phyloP scores from a whole-genome alignment of 2,329 filamentous ascomycete species.

The Fusarium sp. region DNA sequence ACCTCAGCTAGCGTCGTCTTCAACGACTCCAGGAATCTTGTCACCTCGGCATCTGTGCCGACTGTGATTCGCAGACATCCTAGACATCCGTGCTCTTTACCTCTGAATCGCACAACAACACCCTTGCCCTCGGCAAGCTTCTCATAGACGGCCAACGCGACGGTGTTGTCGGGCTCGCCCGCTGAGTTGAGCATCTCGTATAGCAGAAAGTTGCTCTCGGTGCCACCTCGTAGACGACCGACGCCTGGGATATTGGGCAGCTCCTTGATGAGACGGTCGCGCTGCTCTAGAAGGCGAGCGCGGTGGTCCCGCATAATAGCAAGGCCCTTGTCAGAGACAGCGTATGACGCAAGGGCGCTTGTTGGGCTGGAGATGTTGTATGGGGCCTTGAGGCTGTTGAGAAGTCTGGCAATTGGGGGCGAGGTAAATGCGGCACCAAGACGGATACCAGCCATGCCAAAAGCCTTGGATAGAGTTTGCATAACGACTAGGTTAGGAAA shows the following conservation, averaged over 20 bases:
- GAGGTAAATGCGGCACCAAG: conserved; percentile 88
- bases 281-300: conserved; percentile 79
- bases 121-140: conserved; percentile 86
- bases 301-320: conserved; percentile 80
- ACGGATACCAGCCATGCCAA: conserved; percentile 93
- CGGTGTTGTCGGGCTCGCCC: conserved; percentile 83
- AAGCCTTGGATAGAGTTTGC: conserved; percentile 98
- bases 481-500: conserved; percentile 97
- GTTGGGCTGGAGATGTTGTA: conserved; percentile 96
- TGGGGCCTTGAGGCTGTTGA: conserved; percentile 95
- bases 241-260: conserved; percentile 83
- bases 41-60: conserved; percentile 89
- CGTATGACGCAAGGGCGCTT: conserved; percentile 82
- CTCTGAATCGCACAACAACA: conserved; percentile 93
- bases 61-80: conserved; percentile 94
- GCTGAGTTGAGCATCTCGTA: conserved; percentile 85
- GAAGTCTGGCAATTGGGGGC: conserved; percentile 79
- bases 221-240: conserved; percentile 84
- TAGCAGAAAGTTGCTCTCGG: conserved; percentile 88
- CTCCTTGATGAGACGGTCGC: conserved; percentile 81
- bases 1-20: conserved; percentile 64
- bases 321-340: conserved; percentile 77
- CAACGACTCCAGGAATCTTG: conserved; percentile 81
- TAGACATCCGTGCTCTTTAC: conserved; percentile 90
- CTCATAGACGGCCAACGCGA: conserved; percentile 86